Evolutionary conservation across 2,329 filamentous ascomycete genomes (phyloP).

Genomic region (Aspergillus neoniger): DNA sequence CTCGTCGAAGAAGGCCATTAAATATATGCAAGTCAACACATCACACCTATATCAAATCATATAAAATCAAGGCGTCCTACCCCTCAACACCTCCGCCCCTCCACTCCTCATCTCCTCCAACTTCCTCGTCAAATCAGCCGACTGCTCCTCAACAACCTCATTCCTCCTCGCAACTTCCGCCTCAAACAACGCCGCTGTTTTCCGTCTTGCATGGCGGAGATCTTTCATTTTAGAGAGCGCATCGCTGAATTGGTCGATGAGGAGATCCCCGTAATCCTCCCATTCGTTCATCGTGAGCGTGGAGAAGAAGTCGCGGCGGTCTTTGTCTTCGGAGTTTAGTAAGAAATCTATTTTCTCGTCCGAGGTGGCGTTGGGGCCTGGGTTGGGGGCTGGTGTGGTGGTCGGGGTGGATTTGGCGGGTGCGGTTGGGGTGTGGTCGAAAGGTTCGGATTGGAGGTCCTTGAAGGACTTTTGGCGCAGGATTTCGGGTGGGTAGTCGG

Average conservation of each 20-base stretch:
- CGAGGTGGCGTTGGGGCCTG: slow-evolving; percentile 24
- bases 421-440: slow-evolving; percentile 46
- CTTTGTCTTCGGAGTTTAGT: slow-evolving; percentile 36
- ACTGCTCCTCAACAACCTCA: slow-evolving; percentile 52
- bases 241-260: slow-evolving; percentile 57
- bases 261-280: slow-evolving; percentile 64
- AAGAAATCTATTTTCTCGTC: slow-evolving; percentile 42
- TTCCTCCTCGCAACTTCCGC: slow-evolving; percentile 57
- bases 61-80: slow-evolving; percentile 32
- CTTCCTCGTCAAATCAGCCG: slow-evolving; percentile 51
- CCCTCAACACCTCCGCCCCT: slow-evolving; percentile 55
- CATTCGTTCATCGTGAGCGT: slow-evolving; percentile 57
- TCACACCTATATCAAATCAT: too few relatives aligned
- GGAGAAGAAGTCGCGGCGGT: slow-evolving; percentile 54
- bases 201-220: slow-evolving; percentile 56
- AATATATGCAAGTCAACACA: too few relatives aligned
- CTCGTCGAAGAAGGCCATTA: too few relatives aligned
- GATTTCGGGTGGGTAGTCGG: slow-evolving; percentile 51
- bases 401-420: slow-evolving; percentile 23
- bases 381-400: slow-evolving; percentile 23
- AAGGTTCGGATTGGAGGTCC: slow-evolving; percentile 53
- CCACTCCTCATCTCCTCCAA: slow-evolving; percentile 57
- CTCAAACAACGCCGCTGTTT: slow-evolving; percentile 57
- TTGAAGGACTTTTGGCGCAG: slow-evolving; percentile 51
- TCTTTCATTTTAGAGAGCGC: slow-evolving; percentile 55